Evolutionary conservation across 768 basidiomycete species (phyloP), one percentile per base, ranked within the genome.

Genomic region (Favolaschia claudopus): DNA sequence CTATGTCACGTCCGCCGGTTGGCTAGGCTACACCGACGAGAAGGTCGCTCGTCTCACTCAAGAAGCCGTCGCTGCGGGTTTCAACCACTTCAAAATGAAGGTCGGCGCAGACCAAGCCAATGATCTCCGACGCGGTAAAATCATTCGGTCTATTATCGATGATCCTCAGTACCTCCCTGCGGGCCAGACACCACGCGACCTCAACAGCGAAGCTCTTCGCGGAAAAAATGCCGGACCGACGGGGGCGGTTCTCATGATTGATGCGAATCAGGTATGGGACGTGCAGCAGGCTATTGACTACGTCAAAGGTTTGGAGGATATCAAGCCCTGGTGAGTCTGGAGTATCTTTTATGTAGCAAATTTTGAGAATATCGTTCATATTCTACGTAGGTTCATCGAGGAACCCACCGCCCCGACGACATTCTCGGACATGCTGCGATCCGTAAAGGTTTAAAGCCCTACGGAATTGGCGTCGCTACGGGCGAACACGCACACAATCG

Each of bases 71-170:
- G 75, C 82, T 22, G 85, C 84, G 39, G 96, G 96, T 20, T 99
- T 99, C 85, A 96, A 93, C 77, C 95, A 97, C 77, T 99, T 99
- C 86, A 98, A 98, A 78, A 95, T 98, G 89, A 99, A 98, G 79
- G 96, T 99, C 64, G 96, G 96, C 50, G 89, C 91, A 24, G 82
- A 92, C 74, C 80, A 85, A 55, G 84, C 87, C 34, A 86, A 89
- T 71, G 96, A 97, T 75, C 79, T 95, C 48, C 89, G 94, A 46
- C 88, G 96, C 51, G 93, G 94, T 20, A 85, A 83, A 67, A 82
- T 98, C 68, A 96, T 99, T 65, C 88, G 96, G 55, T 93, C 91
- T 43, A 92, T 98, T 75, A 97, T 99, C 72, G 96, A 99, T 69
- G 89, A 98, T 76, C 93, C 94, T 5, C 84, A 86, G 61, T 88